phyloP scores from a whole-genome alignment of 345 rosid species.

The Heritiera littoralis region DNA sequence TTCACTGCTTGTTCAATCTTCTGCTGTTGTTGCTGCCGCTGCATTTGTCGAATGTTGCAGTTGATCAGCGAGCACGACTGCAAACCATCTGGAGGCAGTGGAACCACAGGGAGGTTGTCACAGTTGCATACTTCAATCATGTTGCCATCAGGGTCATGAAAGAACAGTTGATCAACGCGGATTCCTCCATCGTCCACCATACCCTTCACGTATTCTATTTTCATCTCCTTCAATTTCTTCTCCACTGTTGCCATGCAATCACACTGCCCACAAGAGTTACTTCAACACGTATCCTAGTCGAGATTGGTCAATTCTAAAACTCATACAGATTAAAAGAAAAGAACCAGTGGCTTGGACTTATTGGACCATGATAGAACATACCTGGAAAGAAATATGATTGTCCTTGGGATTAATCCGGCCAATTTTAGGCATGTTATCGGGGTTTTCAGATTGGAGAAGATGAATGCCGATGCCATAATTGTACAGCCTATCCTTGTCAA shows the following conservation, averaged over 20 bases:
- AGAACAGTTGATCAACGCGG: conserved; percentile 56
- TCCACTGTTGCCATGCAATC: conserved; percentile 54
- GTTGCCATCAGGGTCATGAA: conserved; percentile 62
- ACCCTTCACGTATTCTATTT: conserved; percentile 38
- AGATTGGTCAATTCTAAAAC: background rate
- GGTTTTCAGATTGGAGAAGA: conserved; percentile 56
- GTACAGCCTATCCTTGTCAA: conserved; percentile 50
- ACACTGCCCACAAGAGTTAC: conserved; percentile 34
- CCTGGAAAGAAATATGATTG: conserved; percentile 84
- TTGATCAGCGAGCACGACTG: conserved; percentile 44
- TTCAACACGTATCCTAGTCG: background rate
- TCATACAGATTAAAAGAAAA: background rate
- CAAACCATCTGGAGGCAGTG: conserved; percentile 37
- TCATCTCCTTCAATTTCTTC: conserved; percentile 51
- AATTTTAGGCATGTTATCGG: conserved; percentile 51
- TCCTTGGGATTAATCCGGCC: conserved; percentile 58
- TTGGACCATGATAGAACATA: background rate
- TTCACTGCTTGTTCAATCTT: conserved; percentile 11
- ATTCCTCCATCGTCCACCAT: conserved; percentile 51
- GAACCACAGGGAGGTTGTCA: conserved; percentile 50
- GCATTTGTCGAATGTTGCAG: conserved; percentile 28
- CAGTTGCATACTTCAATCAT: conserved; percentile 73
- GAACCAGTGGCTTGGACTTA: too few species aligned
- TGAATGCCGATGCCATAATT: conserved; percentile 74
- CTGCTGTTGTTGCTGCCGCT: conserved; percentile 10